Evolutionary conservation across 192 early-diverging fungal species (phyloP).

Genomic region (Haplosporangium gracile): DNA sequence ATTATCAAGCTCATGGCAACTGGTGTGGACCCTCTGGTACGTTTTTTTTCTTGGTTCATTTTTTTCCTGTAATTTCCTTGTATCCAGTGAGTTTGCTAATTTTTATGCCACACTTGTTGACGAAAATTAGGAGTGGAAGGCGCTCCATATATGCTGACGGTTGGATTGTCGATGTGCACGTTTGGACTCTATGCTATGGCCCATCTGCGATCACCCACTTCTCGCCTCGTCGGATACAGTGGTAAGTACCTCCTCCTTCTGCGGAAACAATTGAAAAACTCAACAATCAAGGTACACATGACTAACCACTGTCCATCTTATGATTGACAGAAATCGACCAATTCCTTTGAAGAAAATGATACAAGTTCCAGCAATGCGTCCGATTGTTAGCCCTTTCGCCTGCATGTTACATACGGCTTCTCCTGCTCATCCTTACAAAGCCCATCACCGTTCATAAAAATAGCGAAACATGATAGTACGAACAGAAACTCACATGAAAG

Average conservation of each 20-base stretch:
- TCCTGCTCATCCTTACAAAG: background rate
- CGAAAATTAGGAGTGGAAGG: slow-evolving; percentile 29
- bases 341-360: slow-evolving; percentile 18
- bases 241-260: slow-evolving; percentile 15
- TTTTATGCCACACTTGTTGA: background rate
- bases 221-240: slow-evolving; percentile 48
- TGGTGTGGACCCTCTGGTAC: slow-evolving; percentile 54
- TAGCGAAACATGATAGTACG: background rate
- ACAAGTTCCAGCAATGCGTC: no score
- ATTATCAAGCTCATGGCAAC: slow-evolving; percentile 26
- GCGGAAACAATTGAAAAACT: no score
- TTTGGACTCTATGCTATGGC: slow-evolving; percentile 40
- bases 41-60: background rate
- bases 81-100: background rate
- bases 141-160: slow-evolving; percentile 46
- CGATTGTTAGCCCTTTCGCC: background rate
- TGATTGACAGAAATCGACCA: slow-evolving; percentile 40
- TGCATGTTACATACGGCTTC: background rate
- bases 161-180: slow-evolving; percentile 37
- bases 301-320: background rate
- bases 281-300: no score
- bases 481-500: background rate
- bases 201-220: slow-evolving; percentile 29
- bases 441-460: background rate
- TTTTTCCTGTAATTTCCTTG: background rate